A percentile compares a stretch with the other conserved stretches of the same genome.
phyloP scores from a whole-genome alignment of 768 basidiomycete species.

The Pleurotus salmoneostramineus region DNA sequence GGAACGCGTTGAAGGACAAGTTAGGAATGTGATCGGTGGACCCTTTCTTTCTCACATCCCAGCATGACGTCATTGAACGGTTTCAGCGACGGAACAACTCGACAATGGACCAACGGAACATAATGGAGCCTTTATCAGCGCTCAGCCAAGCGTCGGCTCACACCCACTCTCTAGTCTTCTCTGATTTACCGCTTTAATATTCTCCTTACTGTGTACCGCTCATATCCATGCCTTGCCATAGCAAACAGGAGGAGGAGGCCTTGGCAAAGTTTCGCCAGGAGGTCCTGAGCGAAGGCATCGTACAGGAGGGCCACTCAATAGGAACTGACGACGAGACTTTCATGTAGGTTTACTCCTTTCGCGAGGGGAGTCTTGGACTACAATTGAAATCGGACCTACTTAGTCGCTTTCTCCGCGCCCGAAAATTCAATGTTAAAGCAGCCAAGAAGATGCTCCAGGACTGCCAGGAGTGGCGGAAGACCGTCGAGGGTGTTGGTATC shows the following conservation, averaged over 20 bases:
- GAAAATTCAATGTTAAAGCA: conserved; percentile 55
- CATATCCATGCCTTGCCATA: background rate
- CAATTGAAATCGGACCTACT: background rate
- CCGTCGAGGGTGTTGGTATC: conserved; percentile 60
- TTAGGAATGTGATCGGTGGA: no score
- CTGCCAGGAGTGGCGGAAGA: conserved; percentile 66
- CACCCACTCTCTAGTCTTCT: background rate
- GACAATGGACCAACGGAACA: no score
- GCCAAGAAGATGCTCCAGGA: conserved; percentile 64
- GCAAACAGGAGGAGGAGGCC: conserved; percentile 21
- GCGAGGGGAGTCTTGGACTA: background rate
- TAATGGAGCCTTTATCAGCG: no score
- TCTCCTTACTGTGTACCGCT: background rate
- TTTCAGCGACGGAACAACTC: no score
- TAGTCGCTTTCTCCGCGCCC: conserved; percentile 76
- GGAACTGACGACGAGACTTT: conserved; percentile 35
- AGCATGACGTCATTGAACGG: no score
- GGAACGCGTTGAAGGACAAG: no score
- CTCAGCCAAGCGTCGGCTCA: no score
- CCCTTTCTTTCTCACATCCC: no score
- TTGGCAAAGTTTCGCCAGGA: conserved; percentile 49
- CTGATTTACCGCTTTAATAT: background rate
- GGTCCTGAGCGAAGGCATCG: conserved; percentile 45
- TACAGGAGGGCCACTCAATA: conserved; percentile 54
- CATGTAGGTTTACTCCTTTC: conserved; percentile 37